These are phyloP conservation scores for Zhuliangozyma blackwelliae DNA, from an alignment of 1,139 yeast genomes.

Conservation along the genomic window DNA sequence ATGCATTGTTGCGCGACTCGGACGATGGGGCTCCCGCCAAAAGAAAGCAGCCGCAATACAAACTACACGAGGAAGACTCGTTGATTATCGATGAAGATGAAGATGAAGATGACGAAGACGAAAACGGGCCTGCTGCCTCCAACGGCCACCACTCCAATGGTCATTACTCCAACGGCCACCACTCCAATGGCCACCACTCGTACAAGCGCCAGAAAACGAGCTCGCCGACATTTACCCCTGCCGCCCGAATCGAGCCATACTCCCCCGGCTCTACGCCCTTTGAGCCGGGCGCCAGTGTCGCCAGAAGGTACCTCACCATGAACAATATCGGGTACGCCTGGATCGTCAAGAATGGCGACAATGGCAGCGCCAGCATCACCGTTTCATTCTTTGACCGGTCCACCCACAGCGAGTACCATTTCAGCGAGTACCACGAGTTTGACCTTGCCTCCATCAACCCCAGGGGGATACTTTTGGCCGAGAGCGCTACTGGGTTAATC, in stretches of 20 bases:
- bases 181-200: slow-evolving; percentile 8
- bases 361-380: slow-evolving; percentile 60
- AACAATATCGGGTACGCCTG: slow-evolving; percentile 80
- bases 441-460: slow-evolving; percentile 74
- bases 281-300: slow-evolving; percentile 13
- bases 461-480: slow-evolving; percentile 63
- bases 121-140: slow-evolving; percentile 11
- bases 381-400: slow-evolving; percentile 84
- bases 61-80: slow-evolving; percentile 27
- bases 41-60: slow-evolving; percentile 9
- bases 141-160: slow-evolving; percentile 14
- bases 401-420: slow-evolving; percentile 77
- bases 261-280: slow-evolving; percentile 86
- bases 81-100: slow-evolving; percentile 37
- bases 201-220: slow-evolving; percentile 3
- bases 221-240: slow-evolving; percentile 1
- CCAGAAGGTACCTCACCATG: slow-evolving; percentile 75
- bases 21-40: slow-evolving; percentile 7
- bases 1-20: slow-evolving; percentile 15
- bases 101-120: slow-evolving; percentile 16
- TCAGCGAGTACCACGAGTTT: slow-evolving; percentile 66
- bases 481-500: slow-evolving; percentile 31
- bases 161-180: too few species aligned
- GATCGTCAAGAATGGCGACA: slow-evolving; percentile 51
- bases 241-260: slow-evolving; percentile 30